A percentile compares a stretch with the other conserved stretches of the same genome.
phyloP scores from a whole-genome alignment of 495 filamentous ascomycete species.

The Penicillium desertorum region DNA sequence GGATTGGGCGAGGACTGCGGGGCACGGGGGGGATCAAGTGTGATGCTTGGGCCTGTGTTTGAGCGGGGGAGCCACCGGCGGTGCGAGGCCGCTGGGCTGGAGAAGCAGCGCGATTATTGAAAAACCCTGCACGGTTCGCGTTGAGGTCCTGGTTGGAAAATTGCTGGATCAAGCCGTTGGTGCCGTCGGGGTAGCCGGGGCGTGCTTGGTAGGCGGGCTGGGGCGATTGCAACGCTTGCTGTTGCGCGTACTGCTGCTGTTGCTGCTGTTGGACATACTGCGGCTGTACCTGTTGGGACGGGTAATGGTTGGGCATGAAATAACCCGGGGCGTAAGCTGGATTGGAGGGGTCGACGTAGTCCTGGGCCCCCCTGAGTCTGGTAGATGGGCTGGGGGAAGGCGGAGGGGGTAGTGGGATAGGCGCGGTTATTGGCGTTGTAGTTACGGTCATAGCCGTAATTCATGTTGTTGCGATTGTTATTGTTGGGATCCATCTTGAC shows the following conservation, averaged over 20 bases:
- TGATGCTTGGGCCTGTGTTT: slow-evolving; percentile 59
- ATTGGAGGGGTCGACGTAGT: slow-evolving; percentile 49
- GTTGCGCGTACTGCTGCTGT: slow-evolving; percentile 62
- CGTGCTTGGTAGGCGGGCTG: slow-evolving; percentile 51
- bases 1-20: slow-evolving; percentile 42
- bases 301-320: slow-evolving; percentile 59
- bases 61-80: slow-evolving; percentile 57
- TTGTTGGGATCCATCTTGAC: slow-evolving; percentile 54
- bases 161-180: slow-evolving; percentile 86
- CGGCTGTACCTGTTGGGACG: slow-evolving; percentile 54
- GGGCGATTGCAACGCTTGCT: slow-evolving; percentile 49
- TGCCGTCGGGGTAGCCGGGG: slow-evolving; percentile 55
- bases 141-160: slow-evolving; percentile 97
- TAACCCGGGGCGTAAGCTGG: slow-evolving; percentile 58
- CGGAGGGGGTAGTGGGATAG: slow-evolving; percentile 95
- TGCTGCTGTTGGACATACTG: slow-evolving; percentile 55
- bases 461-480: slow-evolving; percentile 65
- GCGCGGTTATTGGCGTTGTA: slow-evolving; percentile 71
- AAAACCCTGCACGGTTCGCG: slow-evolving; percentile 64
- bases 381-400: slow-evolving; percentile 89
- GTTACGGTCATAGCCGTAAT: slow-evolving; percentile 66
- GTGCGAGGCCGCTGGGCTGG: slow-evolving; percentile 76
- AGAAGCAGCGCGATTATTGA: slow-evolving; percentile 62
- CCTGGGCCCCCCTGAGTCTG: slow-evolving; percentile 61
- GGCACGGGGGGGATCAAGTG: slow-evolving; percentile 67